Conservation (phyloP, 176 grass and related monocot genomes). For the Poa annua region DNA sequence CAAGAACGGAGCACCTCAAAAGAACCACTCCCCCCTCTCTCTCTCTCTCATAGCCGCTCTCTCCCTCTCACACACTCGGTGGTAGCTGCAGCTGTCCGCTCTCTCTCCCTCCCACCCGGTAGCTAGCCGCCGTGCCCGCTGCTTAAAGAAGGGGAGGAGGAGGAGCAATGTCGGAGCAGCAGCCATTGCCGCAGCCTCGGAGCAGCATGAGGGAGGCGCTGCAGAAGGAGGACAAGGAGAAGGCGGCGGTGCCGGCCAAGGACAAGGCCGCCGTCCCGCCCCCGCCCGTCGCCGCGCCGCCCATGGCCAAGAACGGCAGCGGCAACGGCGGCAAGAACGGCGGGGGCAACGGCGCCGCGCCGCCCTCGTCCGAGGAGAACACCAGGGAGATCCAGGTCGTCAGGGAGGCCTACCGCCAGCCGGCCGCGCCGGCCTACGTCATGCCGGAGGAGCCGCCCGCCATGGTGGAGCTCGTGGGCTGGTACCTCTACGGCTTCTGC, state of each 20-base stretch:
- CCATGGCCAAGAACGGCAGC: slow-evolving; percentile 17
- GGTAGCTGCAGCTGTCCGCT: not conserved
- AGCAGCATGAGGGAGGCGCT: slow-evolving; percentile 86
- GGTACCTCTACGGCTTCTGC: slow-evolving; percentile 88
- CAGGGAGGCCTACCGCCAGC: slow-evolving; percentile 60
- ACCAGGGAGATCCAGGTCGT: slow-evolving; percentile 77
- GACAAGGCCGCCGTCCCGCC: slow-evolving; percentile 43
- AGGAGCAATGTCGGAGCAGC: slow-evolving; percentile 68
- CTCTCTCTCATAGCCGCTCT: not conserved
- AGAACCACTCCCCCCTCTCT: slow-evolving; percentile 46
- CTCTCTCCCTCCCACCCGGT: not conserved
- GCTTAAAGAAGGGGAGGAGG: slow-evolving; percentile 37
- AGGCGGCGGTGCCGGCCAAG: slow-evolving; percentile 41
- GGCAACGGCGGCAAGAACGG: slow-evolving; percentile 13
- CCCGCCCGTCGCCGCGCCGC: not conserved
- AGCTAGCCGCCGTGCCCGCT: not conserved
- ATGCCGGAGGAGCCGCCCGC: slow-evolving; percentile 72
- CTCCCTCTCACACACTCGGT: not conserved
- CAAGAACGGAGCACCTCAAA: slow-evolving; percentile 47
- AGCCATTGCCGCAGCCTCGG: slow-evolving; percentile 56
- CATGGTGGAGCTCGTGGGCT: slow-evolving; percentile 67
- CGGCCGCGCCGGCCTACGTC: slow-evolving; percentile 56
- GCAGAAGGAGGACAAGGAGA: slow-evolving; percentile 82
- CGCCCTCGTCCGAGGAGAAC: slow-evolving; percentile 44
- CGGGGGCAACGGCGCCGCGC: not conserved